A percentile compares a stretch with the other conserved stretches of the same genome.
These are phyloP conservation scores for Coniella lustricola DNA, from an alignment of 2,329 filamentous ascomycete species.

Conservation along the genomic window DNA sequence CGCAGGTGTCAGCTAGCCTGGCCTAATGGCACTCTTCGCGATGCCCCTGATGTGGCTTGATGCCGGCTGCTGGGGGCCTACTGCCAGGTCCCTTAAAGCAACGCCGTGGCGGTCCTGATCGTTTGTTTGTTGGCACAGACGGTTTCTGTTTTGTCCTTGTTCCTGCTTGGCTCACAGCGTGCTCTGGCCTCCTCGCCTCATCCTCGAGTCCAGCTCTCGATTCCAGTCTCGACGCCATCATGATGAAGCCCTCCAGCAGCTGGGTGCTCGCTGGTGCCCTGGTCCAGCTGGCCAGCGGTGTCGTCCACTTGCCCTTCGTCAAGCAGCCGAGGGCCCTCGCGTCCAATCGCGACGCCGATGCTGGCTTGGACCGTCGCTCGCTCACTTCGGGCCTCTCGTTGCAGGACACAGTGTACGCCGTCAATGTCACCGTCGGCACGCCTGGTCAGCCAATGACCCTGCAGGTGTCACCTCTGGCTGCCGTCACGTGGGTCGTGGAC, in stretches of 20 bases:
- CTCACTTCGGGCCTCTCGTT: constrained; percentile 8
- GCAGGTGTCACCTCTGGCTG: constrained; percentile 19
- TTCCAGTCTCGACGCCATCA: not conserved
- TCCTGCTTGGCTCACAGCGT: no score
- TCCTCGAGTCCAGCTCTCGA: not conserved
- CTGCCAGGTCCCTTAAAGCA: no score
- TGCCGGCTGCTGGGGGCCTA: not conserved
- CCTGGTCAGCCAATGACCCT: constrained; percentile 24
- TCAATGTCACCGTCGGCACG: constrained; percentile 23
- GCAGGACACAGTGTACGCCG: constrained; percentile 19
- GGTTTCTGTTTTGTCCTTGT: not conserved
- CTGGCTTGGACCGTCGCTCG: not conserved
- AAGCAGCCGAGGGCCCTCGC: constrained; percentile 1
- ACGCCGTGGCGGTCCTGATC: no score
- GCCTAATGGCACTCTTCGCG: no score
- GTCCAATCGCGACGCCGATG: not conserved
- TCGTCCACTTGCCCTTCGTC: constrained; percentile 10
- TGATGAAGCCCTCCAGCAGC: constrained; percentile 15
- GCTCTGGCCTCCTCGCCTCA: no score
- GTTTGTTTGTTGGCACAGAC: not conserved
- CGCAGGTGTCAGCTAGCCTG: no score
- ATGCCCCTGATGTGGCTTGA: not conserved
- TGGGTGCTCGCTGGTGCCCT: constrained; percentile 5
- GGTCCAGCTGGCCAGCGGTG: not conserved
- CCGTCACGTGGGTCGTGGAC: constrained; percentile 25